Percentiles rank a stretch among this genome's conserved stretches.
These are phyloP conservation scores for Blastocystis sp. DNA, from an alignment of 352 stramenopile genomes.

Conservation along the genomic window DNA sequence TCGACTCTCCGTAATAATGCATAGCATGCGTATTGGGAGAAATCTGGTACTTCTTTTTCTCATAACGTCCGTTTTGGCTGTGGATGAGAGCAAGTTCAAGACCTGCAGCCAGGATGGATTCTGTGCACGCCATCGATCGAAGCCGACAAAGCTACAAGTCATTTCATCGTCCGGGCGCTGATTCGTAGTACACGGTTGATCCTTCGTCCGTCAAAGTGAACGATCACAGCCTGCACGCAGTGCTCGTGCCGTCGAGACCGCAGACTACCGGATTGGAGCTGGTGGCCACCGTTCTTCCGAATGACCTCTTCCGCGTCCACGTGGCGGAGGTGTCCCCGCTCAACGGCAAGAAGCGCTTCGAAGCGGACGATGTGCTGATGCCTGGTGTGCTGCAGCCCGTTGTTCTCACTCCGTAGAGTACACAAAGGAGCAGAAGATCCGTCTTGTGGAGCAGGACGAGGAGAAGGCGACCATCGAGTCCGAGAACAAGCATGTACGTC, in stretches of 20 bases:
- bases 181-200: conserved; percentile 70
- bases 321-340: conserved; percentile 36
- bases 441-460: conserved; percentile 16
- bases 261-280: conserved; percentile 37
- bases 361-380: conserved; percentile 54
- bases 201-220: conserved; percentile 60
- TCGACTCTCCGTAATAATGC: background rate
- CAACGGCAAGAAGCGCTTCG: conserved; percentile 34
- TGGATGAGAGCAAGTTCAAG: conserved; percentile 95
- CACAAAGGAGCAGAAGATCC: conserved; percentile 5
- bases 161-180: conserved; percentile 71
- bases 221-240: conserved; percentile 16
- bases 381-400: background rate
- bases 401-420: background rate
- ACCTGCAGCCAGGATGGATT: conserved; percentile 95
- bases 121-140: conserved; percentile 82
- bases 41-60: conserved; percentile 44
- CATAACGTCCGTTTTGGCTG: conserved; percentile 75
- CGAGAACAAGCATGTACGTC: conserved; percentile 29
- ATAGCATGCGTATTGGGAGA: background rate
- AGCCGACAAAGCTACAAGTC: conserved; percentile 68
- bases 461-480: conserved; percentile 31
- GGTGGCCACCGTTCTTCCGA: conserved; percentile 45
- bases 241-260: conserved; percentile 14
- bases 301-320: conserved; percentile 56